Evolutionary conservation across 1,284 basidiomycete genomes (phyloP).

Genomic region (Cystobasidiaceae sp.): DNA sequence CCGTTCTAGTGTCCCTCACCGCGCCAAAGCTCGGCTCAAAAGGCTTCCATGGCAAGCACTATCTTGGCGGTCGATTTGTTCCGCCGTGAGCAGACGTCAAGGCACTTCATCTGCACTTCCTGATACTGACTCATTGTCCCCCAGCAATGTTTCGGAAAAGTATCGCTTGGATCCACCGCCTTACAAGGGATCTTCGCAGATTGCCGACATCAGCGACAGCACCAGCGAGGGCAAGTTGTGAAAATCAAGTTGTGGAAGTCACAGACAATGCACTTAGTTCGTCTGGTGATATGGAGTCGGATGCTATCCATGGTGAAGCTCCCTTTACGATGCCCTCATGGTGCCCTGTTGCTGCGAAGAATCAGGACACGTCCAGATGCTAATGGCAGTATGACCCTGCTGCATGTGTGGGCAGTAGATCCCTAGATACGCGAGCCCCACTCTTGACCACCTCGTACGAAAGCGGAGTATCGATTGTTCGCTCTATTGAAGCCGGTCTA

Average conservation of each 20-base stretch:
- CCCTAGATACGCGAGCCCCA: neutral
- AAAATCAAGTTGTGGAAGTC: no score
- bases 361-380: no score
- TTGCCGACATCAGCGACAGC: slow-evolving; percentile 40
- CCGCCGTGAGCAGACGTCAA: slow-evolving; percentile 59
- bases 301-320: no score
- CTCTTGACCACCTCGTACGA: neutral
- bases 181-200: slow-evolving; percentile 36
- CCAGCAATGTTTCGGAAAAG: slow-evolving; percentile 63
- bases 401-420: neutral
- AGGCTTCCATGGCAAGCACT: slow-evolving; percentile 74
- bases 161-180: slow-evolving; percentile 54
- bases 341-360: no score
- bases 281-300: no score
- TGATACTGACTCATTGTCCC: slow-evolving; percentile 2
- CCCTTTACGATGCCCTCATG: no score
- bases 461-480: neutral
- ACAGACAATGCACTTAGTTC: no score
- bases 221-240: no score
- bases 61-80: slow-evolving; percentile 86
- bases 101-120: neutral
- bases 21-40: slow-evolving; percentile 85
- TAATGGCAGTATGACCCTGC: no score
- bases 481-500: neutral
- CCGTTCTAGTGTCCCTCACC: slow-evolving; percentile 82